These are phyloP conservation scores for Periconia sp. DNA, from an alignment of 2,329 filamentous ascomycete species.

Conservation along the genomic window DNA sequence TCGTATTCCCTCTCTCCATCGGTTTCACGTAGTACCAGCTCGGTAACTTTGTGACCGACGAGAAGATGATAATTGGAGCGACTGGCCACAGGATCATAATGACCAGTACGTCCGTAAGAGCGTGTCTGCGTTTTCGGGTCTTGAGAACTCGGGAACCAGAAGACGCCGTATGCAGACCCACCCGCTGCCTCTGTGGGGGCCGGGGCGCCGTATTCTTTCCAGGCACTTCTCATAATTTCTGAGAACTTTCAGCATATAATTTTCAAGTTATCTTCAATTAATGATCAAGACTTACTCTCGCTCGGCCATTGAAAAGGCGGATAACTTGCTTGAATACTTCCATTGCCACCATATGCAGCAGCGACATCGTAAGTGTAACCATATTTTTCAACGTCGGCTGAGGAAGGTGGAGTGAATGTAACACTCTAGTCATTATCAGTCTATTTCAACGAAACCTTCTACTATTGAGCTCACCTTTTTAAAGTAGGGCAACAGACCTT, in stretches of 20 bases:
- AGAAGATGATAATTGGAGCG: constrained; percentile 32
- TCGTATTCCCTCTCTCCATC: neutral
- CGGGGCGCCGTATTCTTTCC: constrained; percentile 14
- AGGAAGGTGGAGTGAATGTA: constrained; percentile 10
- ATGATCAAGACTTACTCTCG: constrained; percentile 12
- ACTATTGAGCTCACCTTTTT: constrained; percentile 18
- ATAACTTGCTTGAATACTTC: constrained; percentile 14
- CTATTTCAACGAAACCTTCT: neutral
- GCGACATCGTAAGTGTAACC: constrained; percentile 17
- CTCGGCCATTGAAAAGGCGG: constrained; percentile 20
- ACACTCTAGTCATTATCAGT: constrained; percentile 6
- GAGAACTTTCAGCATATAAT: too few relatives aligned
- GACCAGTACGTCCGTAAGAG: constrained; percentile 30
- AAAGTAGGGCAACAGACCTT: constrained; percentile 49
- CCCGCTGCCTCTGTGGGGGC: constrained; percentile 13
- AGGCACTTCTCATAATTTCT: constrained; percentile 15
- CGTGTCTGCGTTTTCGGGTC: constrained; percentile 24
- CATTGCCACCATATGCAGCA: constrained; percentile 17
- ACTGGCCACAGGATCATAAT: constrained; percentile 28
- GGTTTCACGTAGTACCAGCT: too few relatives aligned
- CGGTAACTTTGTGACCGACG: constrained; percentile 16
- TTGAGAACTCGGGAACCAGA: constrained; percentile 17
- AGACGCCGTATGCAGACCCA: constrained; percentile 16
- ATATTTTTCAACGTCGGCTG: constrained; percentile 8
- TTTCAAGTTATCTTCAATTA: neutral